These are phyloP conservation scores for Papilionanthe hybrid DNA, from an alignment of 116 monocot genomes.

Conservation along the genomic window DNA sequence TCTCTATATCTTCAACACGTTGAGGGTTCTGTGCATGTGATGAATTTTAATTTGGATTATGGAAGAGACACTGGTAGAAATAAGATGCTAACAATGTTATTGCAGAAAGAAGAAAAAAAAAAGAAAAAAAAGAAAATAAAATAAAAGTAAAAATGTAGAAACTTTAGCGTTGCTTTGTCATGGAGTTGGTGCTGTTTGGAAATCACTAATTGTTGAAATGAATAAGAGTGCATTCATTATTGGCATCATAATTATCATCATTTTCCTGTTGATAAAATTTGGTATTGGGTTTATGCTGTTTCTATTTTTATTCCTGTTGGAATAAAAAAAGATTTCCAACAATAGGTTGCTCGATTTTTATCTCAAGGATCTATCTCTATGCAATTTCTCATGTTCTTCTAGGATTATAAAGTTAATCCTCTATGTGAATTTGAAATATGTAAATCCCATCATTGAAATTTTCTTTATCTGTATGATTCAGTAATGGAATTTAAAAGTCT, in stretches of 20 bases:
- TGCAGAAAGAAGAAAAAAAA: background rate
- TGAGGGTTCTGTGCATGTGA: background rate
- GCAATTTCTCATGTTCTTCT: background rate
- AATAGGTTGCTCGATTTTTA: background rate
- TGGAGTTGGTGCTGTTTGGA: background rate
- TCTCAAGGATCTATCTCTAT: background rate
- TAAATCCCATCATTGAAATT: background rate
- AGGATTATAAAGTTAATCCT: background rate
- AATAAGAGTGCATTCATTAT: background rate
- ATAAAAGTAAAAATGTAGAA: too few species aligned
- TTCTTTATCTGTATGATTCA: background rate
- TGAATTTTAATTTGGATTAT: background rate
- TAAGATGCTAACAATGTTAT: background rate
- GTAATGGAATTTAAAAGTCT: background rate
- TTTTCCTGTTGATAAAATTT: background rate
- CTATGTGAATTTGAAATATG: background rate
- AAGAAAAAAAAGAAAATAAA: too few species aligned
- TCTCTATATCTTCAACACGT: background rate
- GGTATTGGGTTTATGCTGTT: background rate
- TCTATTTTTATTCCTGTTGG: background rate
- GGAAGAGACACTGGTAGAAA: background rate
- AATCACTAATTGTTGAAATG: background rate
- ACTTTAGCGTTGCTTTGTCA: background rate
- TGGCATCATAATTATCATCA: background rate
- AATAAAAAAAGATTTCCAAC: background rate